Percentiles rank a stretch among this genome's conserved stretches.
These are phyloP conservation scores for Boletus holoroseus DNA, from an alignment of 1,284 basidiomycete genomes.

Conservation along the genomic window DNA sequence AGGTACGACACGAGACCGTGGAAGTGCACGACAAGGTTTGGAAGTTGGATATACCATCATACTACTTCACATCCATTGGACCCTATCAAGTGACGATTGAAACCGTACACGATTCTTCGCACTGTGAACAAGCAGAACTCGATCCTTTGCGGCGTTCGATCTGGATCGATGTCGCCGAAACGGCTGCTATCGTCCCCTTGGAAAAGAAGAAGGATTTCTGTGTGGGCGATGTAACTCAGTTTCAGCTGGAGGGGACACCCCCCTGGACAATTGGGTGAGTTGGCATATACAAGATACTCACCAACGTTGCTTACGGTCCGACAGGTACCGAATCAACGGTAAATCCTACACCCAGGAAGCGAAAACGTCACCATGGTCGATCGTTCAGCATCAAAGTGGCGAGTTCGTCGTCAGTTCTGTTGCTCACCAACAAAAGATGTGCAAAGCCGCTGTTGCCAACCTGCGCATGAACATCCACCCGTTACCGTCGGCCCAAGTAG, in stretches of 20 bases:
- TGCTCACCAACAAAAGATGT: conserved; percentile 87
- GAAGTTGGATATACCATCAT: conserved; percentile 70
- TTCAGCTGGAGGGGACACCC: conserved; percentile 91
- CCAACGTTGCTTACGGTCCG: conserved; percentile 7
- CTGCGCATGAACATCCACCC: conserved; percentile 75
- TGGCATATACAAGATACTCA: background rate
- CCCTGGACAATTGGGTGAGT: conserved; percentile 88
- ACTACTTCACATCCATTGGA: conserved; percentile 72
- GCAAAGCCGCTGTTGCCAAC: conserved; percentile 75
- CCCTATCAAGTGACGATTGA: conserved; percentile 77
- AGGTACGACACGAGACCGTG: conserved; percentile 55
- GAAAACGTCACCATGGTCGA: conserved; percentile 75
- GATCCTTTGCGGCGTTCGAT: conserved; percentile 63
- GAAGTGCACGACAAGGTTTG: conserved; percentile 59
- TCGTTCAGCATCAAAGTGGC: conserved; percentile 77
- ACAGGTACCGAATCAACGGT: conserved; percentile 77
- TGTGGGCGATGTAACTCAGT: conserved; percentile 86
- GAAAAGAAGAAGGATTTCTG: conserved; percentile 80
- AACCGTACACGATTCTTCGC: conserved; percentile 69
- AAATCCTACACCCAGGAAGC: conserved; percentile 72
- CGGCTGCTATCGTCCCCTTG: conserved; percentile 85
- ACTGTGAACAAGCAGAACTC: conserved; percentile 67
- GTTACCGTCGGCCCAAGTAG: conserved; percentile 83
- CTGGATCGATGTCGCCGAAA: conserved; percentile 89
- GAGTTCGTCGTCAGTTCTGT: conserved; percentile 80